phyloP scores from a whole-genome alignment of 257 asterid species.

The Thymus quinquecostatus region DNA sequence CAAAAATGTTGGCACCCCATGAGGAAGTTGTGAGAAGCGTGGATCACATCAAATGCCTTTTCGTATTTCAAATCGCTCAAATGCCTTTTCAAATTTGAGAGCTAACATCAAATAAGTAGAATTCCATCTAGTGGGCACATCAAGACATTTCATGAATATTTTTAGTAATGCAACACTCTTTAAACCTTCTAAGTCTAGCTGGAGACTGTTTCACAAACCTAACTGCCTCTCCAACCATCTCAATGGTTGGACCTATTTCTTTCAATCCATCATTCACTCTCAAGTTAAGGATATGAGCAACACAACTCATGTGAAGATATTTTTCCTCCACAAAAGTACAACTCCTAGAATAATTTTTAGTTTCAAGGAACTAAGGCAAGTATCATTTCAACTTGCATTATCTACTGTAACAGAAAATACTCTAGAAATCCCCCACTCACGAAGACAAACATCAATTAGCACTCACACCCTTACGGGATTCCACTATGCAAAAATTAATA shows the following conservation, averaged over 20 bases:
- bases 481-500: too few species aligned
- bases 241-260: neutral
- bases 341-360: neutral
- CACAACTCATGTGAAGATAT: neutral
- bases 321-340: neutral
- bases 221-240: neutral
- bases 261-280: neutral
- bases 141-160: neutral
- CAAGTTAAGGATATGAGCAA: neutral
- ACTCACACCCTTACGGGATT: neutral
- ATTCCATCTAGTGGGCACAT: neutral
- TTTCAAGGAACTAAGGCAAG: neutral
- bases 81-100: neutral
- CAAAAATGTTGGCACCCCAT: neutral
- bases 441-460: neutral
- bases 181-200: neutral
- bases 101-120: neutral
- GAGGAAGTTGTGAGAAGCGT: too few species aligned
- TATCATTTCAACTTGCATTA: neutral
- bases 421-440: too few species aligned
- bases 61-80: neutral
- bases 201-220: conserved; percentile 1
- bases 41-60: too few species aligned
- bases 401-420: neutral
- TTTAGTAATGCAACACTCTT: neutral